These are phyloP conservation scores for Backusella parvicylindrica DNA, from an alignment of 192 early-diverging fungal genomes.

Conservation along the genomic window DNA sequence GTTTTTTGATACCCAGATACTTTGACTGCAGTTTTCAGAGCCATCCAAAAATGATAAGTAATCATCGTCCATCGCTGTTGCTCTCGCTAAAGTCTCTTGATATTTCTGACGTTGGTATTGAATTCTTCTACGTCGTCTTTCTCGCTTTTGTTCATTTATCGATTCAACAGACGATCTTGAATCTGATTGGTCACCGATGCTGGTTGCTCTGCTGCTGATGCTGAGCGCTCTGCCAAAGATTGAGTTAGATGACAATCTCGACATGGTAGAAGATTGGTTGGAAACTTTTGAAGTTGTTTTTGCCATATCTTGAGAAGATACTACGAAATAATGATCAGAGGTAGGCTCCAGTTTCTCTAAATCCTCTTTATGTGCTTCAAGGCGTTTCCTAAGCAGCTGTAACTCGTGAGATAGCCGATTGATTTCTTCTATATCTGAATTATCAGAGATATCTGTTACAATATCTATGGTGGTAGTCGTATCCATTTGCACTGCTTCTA, in stretches of 20 bases:
- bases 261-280: constrained; percentile 1
- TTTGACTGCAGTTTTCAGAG: background rate
- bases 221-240: constrained; percentile 13
- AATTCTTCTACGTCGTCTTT: constrained; percentile 10
- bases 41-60: background rate
- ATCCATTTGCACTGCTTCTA: constrained; percentile 9
- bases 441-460: background rate
- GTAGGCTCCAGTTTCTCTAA: background rate
- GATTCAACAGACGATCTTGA: background rate
- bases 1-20: background rate
- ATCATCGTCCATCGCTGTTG: background rate
- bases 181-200: background rate
- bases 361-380: constrained; percentile 1
- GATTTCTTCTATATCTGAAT: background rate
- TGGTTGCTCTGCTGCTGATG: constrained; percentile 1
- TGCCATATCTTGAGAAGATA: background rate
- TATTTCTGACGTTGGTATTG: background rate
- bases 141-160: background rate
- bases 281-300: background rate
- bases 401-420: background rate
- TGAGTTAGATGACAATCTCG: constrained; percentile 20
- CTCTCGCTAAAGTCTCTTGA: background rate
- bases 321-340: background rate
- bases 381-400: constrained; percentile 10
- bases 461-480: background rate